These are phyloP conservation scores for Trichophyton schoenleinii DNA, from an alignment of 2,329 filamentous ascomycete species.

Conservation along the genomic window DNA sequence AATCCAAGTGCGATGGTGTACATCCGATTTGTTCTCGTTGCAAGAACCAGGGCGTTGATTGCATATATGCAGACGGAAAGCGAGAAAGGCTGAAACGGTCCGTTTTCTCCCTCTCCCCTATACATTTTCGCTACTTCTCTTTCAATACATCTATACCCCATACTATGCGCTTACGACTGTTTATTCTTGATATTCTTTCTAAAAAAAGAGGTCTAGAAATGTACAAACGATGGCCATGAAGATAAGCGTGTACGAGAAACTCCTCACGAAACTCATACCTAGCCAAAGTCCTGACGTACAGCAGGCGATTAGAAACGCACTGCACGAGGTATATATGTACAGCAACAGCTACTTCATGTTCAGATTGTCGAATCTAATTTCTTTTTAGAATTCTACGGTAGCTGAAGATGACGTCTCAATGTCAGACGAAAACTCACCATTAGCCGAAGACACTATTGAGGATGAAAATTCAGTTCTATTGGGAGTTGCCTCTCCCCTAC, in stretches of 20 bases:
- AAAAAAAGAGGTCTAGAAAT: constrained; percentile 9
- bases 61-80: constrained; percentile 24
- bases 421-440: constrained; percentile 5
- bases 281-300: constrained; percentile 11
- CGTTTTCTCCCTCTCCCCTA: neutral
- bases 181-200: neutral
- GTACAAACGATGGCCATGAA: constrained; percentile 13
- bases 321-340: constrained; percentile 12
- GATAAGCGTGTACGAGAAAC: constrained; percentile 13
- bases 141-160: neutral
- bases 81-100: constrained; percentile 24
- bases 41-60: constrained; percentile 17
- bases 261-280: constrained; percentile 12
- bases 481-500: constrained; percentile 8
- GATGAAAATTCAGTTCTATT: constrained; percentile 12
- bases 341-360: neutral
- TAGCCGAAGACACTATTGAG: constrained; percentile 11
- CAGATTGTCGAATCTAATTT: neutral
- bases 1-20: constrained; percentile 28
- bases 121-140: neutral
- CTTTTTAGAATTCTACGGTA: neutral
- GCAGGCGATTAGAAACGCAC: constrained; percentile 12
- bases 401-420: constrained; percentile 10
- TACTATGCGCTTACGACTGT: constrained; percentile 1
- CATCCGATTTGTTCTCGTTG: constrained; percentile 25